Conservation (phyloP, 495 filamentous ascomycete genomes). For the Patellaria atrata region DNA sequence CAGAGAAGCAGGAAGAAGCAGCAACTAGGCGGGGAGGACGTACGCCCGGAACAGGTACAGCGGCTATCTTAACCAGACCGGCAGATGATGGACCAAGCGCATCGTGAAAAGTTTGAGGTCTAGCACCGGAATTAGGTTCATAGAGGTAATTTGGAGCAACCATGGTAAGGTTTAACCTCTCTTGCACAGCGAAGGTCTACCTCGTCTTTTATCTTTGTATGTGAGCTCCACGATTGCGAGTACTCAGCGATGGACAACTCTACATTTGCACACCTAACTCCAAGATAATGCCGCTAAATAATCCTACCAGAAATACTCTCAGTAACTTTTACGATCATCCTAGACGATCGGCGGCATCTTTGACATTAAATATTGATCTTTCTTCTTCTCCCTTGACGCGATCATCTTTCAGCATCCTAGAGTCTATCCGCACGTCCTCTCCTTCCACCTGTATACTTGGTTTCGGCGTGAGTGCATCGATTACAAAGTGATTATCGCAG, state of each 20-base stretch:
- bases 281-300: too few relatives aligned
- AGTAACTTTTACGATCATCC: too few relatives aligned
- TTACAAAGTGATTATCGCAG: slow-evolving; percentile 95
- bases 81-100: slow-evolving; percentile 26
- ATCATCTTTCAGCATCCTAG: slow-evolving; percentile 88
- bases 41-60: slow-evolving; percentile 58
- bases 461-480: slow-evolving; percentile 75
- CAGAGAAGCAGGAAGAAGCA: slow-evolving; percentile 97
- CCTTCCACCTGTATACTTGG: slow-evolving; percentile 71
- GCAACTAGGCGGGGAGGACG: slow-evolving; percentile 87
- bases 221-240: too few relatives aligned
- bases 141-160: too few relatives aligned
- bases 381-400: slow-evolving; percentile 48
- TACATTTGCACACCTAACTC: too few relatives aligned
- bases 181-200: too few relatives aligned
- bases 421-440: slow-evolving; percentile 72
- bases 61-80: slow-evolving; percentile 61
- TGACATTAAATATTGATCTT: slow-evolving; percentile 53
- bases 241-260: too few relatives aligned
- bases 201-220: too few relatives aligned
- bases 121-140: slow-evolving; percentile 16
- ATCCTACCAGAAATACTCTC: too few relatives aligned
- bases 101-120: slow-evolving; percentile 6
- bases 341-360: slow-evolving; percentile 56
- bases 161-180: too few relatives aligned